phyloP scores from a whole-genome alignment of 306 rosid genomes.

The Fagus crenata region DNA sequence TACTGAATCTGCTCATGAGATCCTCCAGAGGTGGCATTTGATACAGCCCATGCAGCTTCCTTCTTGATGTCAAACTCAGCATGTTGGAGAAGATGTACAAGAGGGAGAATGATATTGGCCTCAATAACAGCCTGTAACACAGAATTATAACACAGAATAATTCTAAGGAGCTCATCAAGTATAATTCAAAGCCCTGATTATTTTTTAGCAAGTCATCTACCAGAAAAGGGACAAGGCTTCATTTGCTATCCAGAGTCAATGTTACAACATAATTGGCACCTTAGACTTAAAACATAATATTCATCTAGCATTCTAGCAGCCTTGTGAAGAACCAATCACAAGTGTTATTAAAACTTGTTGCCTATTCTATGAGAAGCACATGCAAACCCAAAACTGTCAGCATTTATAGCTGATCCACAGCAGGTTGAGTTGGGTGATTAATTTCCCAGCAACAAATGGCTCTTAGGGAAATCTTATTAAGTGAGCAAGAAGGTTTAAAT shows the following conservation, averaged over 20 bases:
- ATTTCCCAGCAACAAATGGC: not conserved
- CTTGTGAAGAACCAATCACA: not conserved
- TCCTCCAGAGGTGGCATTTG: constrained; percentile 74
- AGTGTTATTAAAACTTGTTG: not conserved
- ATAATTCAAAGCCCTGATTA: not conserved
- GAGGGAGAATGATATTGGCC: constrained; percentile 53
- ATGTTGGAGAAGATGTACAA: constrained; percentile 57
- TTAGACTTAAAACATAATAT: not conserved
- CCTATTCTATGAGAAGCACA: constrained; percentile 9
- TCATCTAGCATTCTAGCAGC: not conserved
- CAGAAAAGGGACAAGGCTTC: not conserved
- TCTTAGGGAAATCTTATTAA: not conserved
- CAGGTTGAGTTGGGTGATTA: not conserved
- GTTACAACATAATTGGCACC: not conserved
- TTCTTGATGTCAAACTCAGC: constrained; percentile 71
- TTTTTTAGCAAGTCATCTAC: not conserved
- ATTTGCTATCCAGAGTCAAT: not conserved
- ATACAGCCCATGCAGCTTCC: constrained; percentile 81
- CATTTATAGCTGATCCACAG: not conserved
- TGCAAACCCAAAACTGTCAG: not conserved
- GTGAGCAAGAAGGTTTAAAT: not conserved
- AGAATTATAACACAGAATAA: constrained; percentile 4
- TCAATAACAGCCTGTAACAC: constrained; percentile 60
- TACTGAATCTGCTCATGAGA: constrained; percentile 72
- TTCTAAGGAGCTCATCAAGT: not conserved